Base-by-base conservation (phyloP, 106 monocot genomes). In the Agapanthus africanus region DNA sequence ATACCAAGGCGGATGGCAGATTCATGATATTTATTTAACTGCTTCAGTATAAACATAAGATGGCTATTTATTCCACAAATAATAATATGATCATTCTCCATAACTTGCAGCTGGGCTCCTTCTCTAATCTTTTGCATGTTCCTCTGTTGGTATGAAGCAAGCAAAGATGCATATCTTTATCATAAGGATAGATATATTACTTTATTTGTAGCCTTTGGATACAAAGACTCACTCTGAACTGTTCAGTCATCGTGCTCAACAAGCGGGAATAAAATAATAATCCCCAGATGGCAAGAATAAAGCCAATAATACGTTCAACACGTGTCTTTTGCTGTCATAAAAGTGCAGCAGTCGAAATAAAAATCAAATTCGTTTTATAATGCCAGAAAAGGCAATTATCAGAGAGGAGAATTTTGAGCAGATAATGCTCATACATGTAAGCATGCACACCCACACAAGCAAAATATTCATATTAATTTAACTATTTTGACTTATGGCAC, bases 31-130 rank as follows among this genome's bases (percentile, higher is more conserved):
- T 83, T 92, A 67, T 99, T 83, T 36, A 99, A 73, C 62, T 99
- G 99, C 73, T 87, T 99, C 70, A 99, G 49, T 87, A 99, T 90
- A 73, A 76, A 99, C 41, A 77, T 40, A 21, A 99, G 76, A 85
- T 93, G 99, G 70, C 87, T 99, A 66, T 99, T 93, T 32, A 93
- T 79, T 69, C 99, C 99, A 78, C 99, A 99, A 11, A 99, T 99
- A 33, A 99, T 82, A 71, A 99, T 87, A 76, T 99, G 99, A 75
- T 93, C 85, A 41, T 34, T 71, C 80, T 99, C 99, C 84, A 99
- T 83, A 25, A 87, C 99, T 76, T 99, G 92, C 62, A 90, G 65
- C 50, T 93, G 99, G 26, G 99, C 99, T 40, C 90, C 99, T 87
- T 99, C 92, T 78, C 99, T 86, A 35, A 99, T 83, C 71, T 83